A percentile compares a stretch with the other conserved stretches of the same genome.
phyloP scores from a whole-genome alignment of 768 basidiomycete genomes.

The Mrakia gelida region DNA sequence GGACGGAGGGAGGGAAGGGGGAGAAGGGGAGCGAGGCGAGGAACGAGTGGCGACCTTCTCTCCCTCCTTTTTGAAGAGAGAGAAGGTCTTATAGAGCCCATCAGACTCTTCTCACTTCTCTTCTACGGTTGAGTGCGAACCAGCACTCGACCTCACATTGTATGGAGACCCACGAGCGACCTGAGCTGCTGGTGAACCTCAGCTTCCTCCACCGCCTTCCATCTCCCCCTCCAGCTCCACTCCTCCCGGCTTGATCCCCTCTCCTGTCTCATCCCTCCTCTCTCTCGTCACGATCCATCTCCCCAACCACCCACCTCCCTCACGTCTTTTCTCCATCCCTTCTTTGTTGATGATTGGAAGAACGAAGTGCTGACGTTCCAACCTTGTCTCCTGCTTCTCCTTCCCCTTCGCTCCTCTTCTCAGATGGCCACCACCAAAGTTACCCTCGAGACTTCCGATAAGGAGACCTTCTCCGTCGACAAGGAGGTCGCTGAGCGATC shows the following conservation, averaged over 20 bases:
- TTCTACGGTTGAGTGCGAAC: no score
- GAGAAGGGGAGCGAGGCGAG: background rate
- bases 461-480: conserved; percentile 88
- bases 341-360: background rate
- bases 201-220: conserved; percentile 4
- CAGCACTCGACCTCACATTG: no score
- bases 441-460: conserved; percentile 87
- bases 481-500: conserved; percentile 91
- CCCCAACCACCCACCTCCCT: background rate
- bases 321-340: background rate
- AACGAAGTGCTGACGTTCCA: background rate
- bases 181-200: no score
- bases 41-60: background rate
- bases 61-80: no score
- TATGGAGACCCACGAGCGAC: no score
- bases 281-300: background rate
- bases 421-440: conserved; percentile 47
- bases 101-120: no score
- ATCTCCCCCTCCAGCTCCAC: background rate
- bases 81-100: no score
- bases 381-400: background rate
- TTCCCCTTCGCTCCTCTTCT: background rate
- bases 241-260: background rate
- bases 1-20: background rate
- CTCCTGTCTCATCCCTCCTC: background rate